A percentile compares a stretch with the other conserved stretches of the same genome.
Evolutionary conservation across 257 asterid genomes (phyloP).

Genomic region (Ajuga chamaepitys): DNA sequence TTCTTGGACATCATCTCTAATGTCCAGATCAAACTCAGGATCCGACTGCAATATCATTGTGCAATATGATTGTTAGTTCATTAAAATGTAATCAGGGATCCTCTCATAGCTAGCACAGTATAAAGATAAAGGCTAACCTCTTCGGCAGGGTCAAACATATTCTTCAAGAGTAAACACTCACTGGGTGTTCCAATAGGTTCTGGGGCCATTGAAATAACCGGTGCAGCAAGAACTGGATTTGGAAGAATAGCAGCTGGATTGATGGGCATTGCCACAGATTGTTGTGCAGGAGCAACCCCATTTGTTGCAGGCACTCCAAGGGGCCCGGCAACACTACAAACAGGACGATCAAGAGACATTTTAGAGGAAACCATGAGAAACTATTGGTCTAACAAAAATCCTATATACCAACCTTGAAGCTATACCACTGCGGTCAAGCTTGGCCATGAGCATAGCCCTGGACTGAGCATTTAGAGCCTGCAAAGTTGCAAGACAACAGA

Average conservation of each 20-base stretch:
- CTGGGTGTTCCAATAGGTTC: slow-evolving; percentile 96
- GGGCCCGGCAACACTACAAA: slow-evolving; percentile 57
- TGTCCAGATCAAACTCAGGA: slow-evolving; percentile 90
- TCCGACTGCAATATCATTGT: slow-evolving; percentile 47
- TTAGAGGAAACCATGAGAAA: not conserved
- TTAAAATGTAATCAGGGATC: not conserved
- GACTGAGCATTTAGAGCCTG: slow-evolving; percentile 97
- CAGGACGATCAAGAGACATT: slow-evolving; percentile 4
- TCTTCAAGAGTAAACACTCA: slow-evolving; percentile 88
- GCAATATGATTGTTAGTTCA: not conserved
- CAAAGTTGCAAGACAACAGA: slow-evolving; percentile 6
- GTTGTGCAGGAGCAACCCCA: slow-evolving; percentile 62
- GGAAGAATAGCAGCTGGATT: slow-evolving; percentile 48
- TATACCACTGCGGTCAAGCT: slow-evolving; percentile 89
- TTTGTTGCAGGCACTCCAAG: slow-evolving; percentile 61
- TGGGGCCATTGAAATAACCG: slow-evolving; percentile 48
- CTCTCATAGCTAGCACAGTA: not conserved
- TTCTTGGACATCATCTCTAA: slow-evolving; percentile 80
- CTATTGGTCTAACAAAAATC: not conserved
- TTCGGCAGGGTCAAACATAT: slow-evolving; percentile 90
- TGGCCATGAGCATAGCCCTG: slow-evolving; percentile 92
- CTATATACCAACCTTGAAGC: slow-evolving; percentile 57
- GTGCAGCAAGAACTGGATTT: slow-evolving; percentile 45
- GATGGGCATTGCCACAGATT: slow-evolving; percentile 56
- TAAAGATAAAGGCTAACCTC: slow-evolving; percentile 53